phyloP scores from a whole-genome alignment of 768 basidiomycete species.

The Tubosaeta brunneosetosa region DNA sequence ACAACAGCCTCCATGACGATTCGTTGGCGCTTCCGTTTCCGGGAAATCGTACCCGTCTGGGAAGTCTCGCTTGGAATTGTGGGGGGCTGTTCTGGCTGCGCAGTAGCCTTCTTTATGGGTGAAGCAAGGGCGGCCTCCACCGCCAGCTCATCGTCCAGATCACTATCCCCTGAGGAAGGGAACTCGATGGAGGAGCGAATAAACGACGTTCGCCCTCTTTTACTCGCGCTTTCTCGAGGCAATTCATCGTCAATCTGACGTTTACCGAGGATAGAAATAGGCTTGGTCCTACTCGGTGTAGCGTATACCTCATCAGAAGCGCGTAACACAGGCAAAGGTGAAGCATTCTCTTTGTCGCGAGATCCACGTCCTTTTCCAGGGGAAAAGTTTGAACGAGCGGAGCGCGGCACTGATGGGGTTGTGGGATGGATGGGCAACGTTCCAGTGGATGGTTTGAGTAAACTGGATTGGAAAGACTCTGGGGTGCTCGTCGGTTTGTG shows the following conservation, averaged over 20 bases:
- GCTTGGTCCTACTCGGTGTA: constrained; percentile 26
- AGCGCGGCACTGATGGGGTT: constrained; percentile 34
- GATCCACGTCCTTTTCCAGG: constrained; percentile 36
- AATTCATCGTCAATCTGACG: constrained; percentile 38
- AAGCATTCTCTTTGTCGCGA: constrained; percentile 59
- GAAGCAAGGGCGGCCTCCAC: constrained; percentile 23
- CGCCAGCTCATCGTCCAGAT: constrained; percentile 29
- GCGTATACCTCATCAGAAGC: constrained; percentile 44
- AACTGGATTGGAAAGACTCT: constrained; percentile 28
- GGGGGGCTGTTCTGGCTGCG: background rate
- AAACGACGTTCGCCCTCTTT: constrained; percentile 28
- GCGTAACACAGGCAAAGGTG: constrained; percentile 36
- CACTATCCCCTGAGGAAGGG: constrained; percentile 20
- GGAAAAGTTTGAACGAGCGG: constrained; percentile 24
- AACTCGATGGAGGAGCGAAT: constrained; percentile 31
- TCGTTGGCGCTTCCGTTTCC: constrained; percentile 45
- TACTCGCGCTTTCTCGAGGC: constrained; percentile 20
- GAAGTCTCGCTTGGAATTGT: constrained; percentile 1
- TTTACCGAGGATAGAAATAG: constrained; percentile 38
- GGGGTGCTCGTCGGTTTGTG: constrained; percentile 33
- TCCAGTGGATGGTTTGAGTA: constrained; percentile 23
- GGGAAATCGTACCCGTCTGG: constrained; percentile 2
- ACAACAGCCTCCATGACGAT: constrained; percentile 50
- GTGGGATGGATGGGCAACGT: constrained; percentile 23
- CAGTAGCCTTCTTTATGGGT: constrained; percentile 14